Conservation (phyloP, 1,139 yeast species). For the Protomyces inundatus region DNA sequence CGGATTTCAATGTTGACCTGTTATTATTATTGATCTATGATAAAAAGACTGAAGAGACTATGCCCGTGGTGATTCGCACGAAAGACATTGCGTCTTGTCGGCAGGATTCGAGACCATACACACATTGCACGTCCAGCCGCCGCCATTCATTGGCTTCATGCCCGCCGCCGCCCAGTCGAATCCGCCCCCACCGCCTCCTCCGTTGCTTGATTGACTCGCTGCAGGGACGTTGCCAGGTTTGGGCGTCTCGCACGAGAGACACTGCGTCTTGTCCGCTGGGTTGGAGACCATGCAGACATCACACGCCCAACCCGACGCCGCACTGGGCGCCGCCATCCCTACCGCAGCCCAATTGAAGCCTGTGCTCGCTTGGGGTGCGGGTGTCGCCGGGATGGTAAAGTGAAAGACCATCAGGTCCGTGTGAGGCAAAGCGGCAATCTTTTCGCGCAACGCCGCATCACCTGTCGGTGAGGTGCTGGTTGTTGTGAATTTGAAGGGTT, state of each 20-base stretch:
- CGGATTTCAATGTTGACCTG: not conserved
- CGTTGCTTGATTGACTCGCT: not conserved
- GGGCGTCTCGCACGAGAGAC: slow-evolving; percentile 18
- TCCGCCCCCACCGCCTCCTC: not conserved
- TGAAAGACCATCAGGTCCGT: slow-evolving; percentile 1
- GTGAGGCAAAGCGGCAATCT: no score
- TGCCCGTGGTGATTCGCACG: slow-evolving; percentile 2
- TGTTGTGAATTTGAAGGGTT: not conserved
- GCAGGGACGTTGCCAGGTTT: not conserved
- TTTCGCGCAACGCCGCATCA: no score
- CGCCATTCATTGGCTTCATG: not conserved
- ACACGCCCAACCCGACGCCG: slow-evolving; percentile 9
- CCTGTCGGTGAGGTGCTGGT: no score
- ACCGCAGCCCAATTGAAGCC: slow-evolving; percentile 27
- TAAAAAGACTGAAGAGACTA: no score
- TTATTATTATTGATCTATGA: not conserved
- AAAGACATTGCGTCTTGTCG: slow-evolving; percentile 4
- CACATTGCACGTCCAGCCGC: slow-evolving; percentile 22
- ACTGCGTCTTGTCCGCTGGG: not conserved
- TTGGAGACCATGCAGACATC: slow-evolving; percentile 22
- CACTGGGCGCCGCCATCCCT: slow-evolving; percentile 16
- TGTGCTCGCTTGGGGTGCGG: not conserved
- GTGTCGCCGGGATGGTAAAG: not conserved
- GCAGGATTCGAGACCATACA: slow-evolving; percentile 17
- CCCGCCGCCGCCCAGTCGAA: slow-evolving; percentile 25